These are phyloP conservation scores for Drosera capensis DNA, from an alignment of 148 eudicot species.

Conservation along the genomic window DNA sequence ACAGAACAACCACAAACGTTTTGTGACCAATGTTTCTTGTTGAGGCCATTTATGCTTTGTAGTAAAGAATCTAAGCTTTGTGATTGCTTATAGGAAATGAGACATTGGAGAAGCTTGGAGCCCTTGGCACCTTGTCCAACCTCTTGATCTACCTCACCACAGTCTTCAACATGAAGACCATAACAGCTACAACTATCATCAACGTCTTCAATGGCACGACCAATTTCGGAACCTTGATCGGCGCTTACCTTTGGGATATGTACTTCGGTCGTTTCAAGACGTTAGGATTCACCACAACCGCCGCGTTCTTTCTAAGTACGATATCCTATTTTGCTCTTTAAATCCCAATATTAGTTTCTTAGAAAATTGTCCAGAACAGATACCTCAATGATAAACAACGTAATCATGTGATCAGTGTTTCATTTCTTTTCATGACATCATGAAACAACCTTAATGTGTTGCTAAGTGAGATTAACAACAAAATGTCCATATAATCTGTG, in stretches of 20 bases:
- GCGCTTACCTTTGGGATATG: slow-evolving; percentile 42
- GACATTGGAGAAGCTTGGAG: slow-evolving; percentile 57
- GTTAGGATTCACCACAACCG: slow-evolving; percentile 25
- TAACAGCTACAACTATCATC: slow-evolving; percentile 28
- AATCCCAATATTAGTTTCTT: too few species aligned
- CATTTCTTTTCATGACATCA: too few species aligned
- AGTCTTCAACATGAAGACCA: slow-evolving; percentile 42
- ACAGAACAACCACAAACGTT: too few species aligned
- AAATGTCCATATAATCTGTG: too few species aligned
- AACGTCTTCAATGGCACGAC: slow-evolving; percentile 44
- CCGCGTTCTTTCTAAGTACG: slow-evolving; percentile 23
- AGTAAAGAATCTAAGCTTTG: background rate
- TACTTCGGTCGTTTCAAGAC: slow-evolving; percentile 50
- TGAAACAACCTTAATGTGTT: too few species aligned
- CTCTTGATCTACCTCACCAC: slow-evolving; percentile 43
- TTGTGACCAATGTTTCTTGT: too few species aligned
- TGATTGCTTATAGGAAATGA: slow-evolving; percentile 30
- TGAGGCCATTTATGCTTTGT: background rate
- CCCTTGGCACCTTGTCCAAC: slow-evolving; percentile 41
- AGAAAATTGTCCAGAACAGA: too few species aligned
- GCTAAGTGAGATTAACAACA: too few species aligned
- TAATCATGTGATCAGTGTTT: too few species aligned
- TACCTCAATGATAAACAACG: too few species aligned
- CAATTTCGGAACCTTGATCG: slow-evolving; percentile 40
- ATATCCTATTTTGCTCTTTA: background rate